phyloP scores from a whole-genome alignment of 495 filamentous ascomycete genomes.

The Cryomyces antarcticus region DNA sequence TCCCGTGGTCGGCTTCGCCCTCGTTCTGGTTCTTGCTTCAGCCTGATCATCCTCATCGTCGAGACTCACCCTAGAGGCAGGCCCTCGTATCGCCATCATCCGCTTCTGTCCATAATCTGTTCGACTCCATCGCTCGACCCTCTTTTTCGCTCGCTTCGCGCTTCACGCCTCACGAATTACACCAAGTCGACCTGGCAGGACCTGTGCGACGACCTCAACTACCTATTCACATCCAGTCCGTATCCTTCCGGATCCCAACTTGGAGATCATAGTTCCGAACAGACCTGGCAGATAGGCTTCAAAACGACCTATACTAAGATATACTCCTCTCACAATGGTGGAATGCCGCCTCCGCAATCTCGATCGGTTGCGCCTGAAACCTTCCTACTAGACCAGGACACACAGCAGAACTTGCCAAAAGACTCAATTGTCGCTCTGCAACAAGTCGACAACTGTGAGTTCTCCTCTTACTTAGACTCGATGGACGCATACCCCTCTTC shows the following conservation, averaged over 20 bases:
- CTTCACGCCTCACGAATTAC: constrained; percentile 11
- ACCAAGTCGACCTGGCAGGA: constrained; percentile 9
- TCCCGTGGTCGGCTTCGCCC: constrained; percentile 6
- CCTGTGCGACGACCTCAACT: constrained; percentile 10
- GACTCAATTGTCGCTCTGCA: constrained; percentile 94
- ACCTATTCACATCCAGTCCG: constrained; percentile 5
- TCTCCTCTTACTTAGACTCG: not conserved
- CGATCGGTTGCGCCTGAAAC: constrained; percentile 50
- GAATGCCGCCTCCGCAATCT: constrained; percentile 22
- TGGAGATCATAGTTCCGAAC: not conserved
- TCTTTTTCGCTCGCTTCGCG: constrained; percentile 13
- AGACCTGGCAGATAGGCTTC: not conserved
- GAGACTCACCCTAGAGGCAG: constrained; percentile 7
- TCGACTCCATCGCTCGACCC: constrained; percentile 11
- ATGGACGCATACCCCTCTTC: not conserved
- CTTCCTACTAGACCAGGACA: constrained; percentile 91
- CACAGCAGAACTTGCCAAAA: constrained; percentile 85
- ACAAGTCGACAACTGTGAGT: constrained; percentile 94
- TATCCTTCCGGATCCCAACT: constrained; percentile 4
- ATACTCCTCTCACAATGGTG: not conserved
- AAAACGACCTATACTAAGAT: not conserved
- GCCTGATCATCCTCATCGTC: constrained; percentile 4
- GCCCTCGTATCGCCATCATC: constrained; percentile 7
- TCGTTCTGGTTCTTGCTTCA: constrained; percentile 6
- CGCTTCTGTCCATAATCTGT: constrained; percentile 13